These are phyloP conservation scores for Colletotrichum agaves DNA, from an alignment of 2,329 filamentous ascomycete genomes.

Conservation along the genomic window DNA sequence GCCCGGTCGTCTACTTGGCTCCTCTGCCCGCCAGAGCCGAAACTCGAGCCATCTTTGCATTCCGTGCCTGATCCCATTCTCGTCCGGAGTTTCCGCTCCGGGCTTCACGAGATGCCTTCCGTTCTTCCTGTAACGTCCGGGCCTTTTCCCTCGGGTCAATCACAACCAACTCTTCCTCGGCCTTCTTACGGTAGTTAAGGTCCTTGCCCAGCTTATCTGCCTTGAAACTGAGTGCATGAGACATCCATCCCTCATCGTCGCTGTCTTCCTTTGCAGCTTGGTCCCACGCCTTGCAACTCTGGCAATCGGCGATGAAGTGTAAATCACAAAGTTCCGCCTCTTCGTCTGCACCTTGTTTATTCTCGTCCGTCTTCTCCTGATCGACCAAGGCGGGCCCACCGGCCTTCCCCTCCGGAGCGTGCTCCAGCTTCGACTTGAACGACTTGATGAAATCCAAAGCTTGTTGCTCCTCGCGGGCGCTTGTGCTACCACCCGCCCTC, in stretches of 20 bases:
- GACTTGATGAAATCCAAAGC: constrained; percentile 78
- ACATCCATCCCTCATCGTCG: constrained; percentile 82
- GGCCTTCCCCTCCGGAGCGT: constrained; percentile 55
- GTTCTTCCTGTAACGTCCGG: constrained; percentile 74
- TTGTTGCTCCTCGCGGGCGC: constrained; percentile 68
- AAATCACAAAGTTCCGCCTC: constrained; percentile 87
- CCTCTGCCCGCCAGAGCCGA: constrained; percentile 67
- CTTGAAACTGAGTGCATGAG: constrained; percentile 84
- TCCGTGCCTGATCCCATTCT: constrained; percentile 68
- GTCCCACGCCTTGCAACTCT: constrained; percentile 90
- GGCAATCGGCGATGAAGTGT: constrained; percentile 95
- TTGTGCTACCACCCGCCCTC: constrained; percentile 65
- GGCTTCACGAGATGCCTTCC: constrained; percentile 67
- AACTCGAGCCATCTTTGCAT: constrained; percentile 65
- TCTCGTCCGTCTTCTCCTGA: constrained; percentile 42
- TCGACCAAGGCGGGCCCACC: constrained; percentile 36
- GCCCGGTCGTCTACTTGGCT: constrained; percentile 54
- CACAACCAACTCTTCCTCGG: constrained; percentile 89
- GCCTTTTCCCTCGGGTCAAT: constrained; percentile 92
- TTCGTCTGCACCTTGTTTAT: constrained; percentile 61
- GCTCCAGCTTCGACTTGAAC: constrained; percentile 82
- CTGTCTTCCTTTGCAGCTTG: constrained; percentile 67
- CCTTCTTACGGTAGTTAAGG: constrained; percentile 87
- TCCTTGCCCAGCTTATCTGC: constrained; percentile 94
- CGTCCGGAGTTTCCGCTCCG: constrained; percentile 62